These are phyloP conservation scores for Ceratorhiza oryzae-sativae DNA, from an alignment of 1,284 basidiomycete species.

Conservation along the genomic window DNA sequence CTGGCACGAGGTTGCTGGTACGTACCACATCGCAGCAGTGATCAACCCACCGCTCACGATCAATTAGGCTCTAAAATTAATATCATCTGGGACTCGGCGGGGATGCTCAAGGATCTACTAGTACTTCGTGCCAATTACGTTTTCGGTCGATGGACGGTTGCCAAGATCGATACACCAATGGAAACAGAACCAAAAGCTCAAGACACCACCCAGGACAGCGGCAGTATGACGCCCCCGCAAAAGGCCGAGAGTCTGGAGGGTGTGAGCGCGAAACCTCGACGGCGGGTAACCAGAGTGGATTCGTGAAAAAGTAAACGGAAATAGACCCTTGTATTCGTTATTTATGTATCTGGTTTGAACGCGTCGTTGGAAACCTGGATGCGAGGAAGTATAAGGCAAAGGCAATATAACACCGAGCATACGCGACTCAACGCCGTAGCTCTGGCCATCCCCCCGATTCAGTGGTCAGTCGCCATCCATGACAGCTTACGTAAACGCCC, in stretches of 20 bases:
- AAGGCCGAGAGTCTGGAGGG: background rate
- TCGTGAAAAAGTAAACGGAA: background rate
- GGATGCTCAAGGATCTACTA: constrained; percentile 88
- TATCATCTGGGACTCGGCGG: constrained; percentile 80
- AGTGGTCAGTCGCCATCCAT: too few species aligned
- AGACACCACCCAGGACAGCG: background rate
- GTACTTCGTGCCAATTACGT: constrained; percentile 84
- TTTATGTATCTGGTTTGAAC: too few species aligned
- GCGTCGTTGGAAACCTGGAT: too few species aligned
- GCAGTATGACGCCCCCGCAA: background rate
- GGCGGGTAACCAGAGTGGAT: constrained; percentile 14
- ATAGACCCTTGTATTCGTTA: too few species aligned
- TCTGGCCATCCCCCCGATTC: too few species aligned
- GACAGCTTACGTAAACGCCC: too few species aligned
- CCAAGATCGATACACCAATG: background rate
- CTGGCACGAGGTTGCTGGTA: constrained; percentile 92
- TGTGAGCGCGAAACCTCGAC: background rate
- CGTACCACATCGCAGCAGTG: constrained; percentile 47
- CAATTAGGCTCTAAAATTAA: constrained; percentile 68
- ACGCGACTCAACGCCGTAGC: too few species aligned
- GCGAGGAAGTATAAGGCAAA: too few species aligned
- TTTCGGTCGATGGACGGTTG: constrained; percentile 63
- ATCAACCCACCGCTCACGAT: background rate
- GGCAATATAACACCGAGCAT: too few species aligned
- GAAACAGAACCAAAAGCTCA: background rate